Percentiles rank a stretch among this genome's conserved stretches.
These are phyloP conservation scores for Linum usitatissimum DNA, from an alignment of 345 rosid genomes.

Conservation along the genomic window DNA sequence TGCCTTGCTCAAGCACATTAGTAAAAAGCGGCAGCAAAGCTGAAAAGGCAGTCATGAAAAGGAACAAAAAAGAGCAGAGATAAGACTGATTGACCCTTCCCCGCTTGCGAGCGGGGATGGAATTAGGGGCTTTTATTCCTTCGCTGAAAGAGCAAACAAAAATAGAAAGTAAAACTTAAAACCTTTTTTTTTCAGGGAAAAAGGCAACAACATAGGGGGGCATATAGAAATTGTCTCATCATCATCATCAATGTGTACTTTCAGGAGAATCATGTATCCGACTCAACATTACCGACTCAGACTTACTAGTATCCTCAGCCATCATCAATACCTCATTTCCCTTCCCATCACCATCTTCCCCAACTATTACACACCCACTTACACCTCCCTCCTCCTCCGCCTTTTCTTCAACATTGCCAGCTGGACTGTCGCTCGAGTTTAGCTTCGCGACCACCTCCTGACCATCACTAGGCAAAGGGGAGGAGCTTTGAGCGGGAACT, in stretches of 20 bases:
- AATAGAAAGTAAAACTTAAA: slow-evolving; percentile 13
- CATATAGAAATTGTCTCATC: slow-evolving; percentile 50
- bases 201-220: slow-evolving; percentile 23
- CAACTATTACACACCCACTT: slow-evolving; percentile 27
- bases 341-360: slow-evolving; percentile 20
- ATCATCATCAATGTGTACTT: slow-evolving; percentile 58
- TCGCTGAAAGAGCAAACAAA: slow-evolving; percentile 14
- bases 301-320: slow-evolving; percentile 66
- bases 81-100: too few relatives aligned
- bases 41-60: too few relatives aligned
- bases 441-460: slow-evolving; percentile 6
- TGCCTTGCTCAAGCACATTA: too few relatives aligned
- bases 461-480: slow-evolving; percentile 7
- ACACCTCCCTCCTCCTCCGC: slow-evolving; percentile 19
- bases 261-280: slow-evolving; percentile 97
- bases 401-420: slow-evolving; percentile 15
- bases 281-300: slow-evolving; percentile 62
- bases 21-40: too few relatives aligned
- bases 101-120: too few relatives aligned
- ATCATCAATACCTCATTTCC: slow-evolving; percentile 33
- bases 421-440: slow-evolving; percentile 11
- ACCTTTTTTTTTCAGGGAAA: slow-evolving; percentile 4
- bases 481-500: slow-evolving; percentile 11
- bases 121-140: slow-evolving; percentile 28
- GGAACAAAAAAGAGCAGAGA: too few relatives aligned